These are phyloP conservation scores for Aspergillus ostianus DNA, from an alignment of 495 filamentous ascomycete genomes.

Conservation along the genomic window DNA sequence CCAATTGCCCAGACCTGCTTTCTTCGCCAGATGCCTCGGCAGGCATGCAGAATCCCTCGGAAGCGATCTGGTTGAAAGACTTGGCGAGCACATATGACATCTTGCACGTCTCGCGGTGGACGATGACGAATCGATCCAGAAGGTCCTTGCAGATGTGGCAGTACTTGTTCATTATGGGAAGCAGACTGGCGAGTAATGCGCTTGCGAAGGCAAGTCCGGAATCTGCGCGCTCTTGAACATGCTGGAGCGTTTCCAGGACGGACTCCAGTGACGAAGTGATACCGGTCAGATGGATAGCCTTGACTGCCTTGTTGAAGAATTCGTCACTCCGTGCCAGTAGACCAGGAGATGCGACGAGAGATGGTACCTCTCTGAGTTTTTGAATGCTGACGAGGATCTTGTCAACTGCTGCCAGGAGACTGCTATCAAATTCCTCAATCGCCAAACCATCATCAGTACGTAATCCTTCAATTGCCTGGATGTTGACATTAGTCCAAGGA, in stretches of 20 bases:
- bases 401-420: slow-evolving; percentile 58
- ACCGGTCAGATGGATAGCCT: slow-evolving; percentile 54
- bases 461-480: slow-evolving; percentile 9
- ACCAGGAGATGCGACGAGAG: slow-evolving; percentile 55
- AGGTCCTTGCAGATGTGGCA: slow-evolving; percentile 53
- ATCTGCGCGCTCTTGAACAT: slow-evolving; percentile 44
- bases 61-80: slow-evolving; percentile 70
- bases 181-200: slow-evolving; percentile 62
- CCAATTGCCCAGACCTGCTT: slow-evolving; percentile 69
- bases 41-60: slow-evolving; percentile 88
- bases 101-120: slow-evolving; percentile 69
- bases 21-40: slow-evolving; percentile 69
- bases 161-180: slow-evolving; percentile 77
- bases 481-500: slow-evolving; percentile 38
- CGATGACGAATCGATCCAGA: slow-evolving; percentile 48
- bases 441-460: slow-evolving; percentile 21
- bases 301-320: slow-evolving; percentile 53
- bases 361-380: slow-evolving; percentile 59
- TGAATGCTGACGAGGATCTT: slow-evolving; percentile 73
- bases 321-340: slow-evolving; percentile 63
- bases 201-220: slow-evolving; percentile 45
- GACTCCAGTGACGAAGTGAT: slow-evolving; percentile 52
- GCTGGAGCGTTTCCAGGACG: slow-evolving; percentile 48
- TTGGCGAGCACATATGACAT: slow-evolving; percentile 71
- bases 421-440: slow-evolving; percentile 49